Evolutionary conservation across 2,329 filamentous ascomycete genomes (phyloP).

Genomic region (Alternaria sp.): DNA sequence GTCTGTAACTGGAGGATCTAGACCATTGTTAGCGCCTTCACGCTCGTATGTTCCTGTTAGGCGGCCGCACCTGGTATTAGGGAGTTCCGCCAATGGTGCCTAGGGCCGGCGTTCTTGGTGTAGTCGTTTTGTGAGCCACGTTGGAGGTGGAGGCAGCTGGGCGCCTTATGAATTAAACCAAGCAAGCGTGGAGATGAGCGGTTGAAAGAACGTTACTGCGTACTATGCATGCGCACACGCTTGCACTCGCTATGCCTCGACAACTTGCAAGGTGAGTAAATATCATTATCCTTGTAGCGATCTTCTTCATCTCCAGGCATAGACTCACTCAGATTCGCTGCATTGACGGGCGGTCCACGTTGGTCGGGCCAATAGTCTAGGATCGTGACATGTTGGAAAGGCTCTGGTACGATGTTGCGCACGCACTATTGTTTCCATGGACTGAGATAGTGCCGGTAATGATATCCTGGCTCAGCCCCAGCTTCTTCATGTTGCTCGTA

Average conservation of each 20-base stretch:
- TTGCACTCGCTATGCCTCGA: slow-evolving; percentile 11
- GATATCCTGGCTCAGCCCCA: slow-evolving; percentile 1
- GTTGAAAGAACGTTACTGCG: neutral
- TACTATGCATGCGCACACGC: neutral
- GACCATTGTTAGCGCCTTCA: slow-evolving; percentile 18
- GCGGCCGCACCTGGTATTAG: slow-evolving; percentile 3
- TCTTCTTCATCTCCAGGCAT: slow-evolving; percentile 13
- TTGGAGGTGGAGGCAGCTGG: neutral
- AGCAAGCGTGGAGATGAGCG: slow-evolving; percentile 2
- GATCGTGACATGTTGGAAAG: neutral
- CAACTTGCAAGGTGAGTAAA: slow-evolving; percentile 15
- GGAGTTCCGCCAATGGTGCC: slow-evolving; percentile 11
- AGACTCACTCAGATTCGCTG: slow-evolving; percentile 9
- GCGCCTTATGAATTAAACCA: slow-evolving; percentile 6
- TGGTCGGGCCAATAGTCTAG: neutral
- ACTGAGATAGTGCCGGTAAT: neutral
- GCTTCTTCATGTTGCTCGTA: neutral
- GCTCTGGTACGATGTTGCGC: neutral
- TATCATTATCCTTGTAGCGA: slow-evolving; percentile 9
- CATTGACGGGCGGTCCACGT: slow-evolving; percentile 1
- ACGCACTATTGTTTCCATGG: slow-evolving; percentile 6
- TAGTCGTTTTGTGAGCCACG: slow-evolving; percentile 4
- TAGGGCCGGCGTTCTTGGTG: neutral
- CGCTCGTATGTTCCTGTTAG: slow-evolving; percentile 8
- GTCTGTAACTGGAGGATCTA: slow-evolving; percentile 10